A percentile compares a stretch with the other conserved stretches of the same genome.
These are phyloP conservation scores for Chalaropsis ovoidea DNA, from an alignment of 2,329 filamentous ascomycete genomes.

Conservation along the genomic window DNA sequence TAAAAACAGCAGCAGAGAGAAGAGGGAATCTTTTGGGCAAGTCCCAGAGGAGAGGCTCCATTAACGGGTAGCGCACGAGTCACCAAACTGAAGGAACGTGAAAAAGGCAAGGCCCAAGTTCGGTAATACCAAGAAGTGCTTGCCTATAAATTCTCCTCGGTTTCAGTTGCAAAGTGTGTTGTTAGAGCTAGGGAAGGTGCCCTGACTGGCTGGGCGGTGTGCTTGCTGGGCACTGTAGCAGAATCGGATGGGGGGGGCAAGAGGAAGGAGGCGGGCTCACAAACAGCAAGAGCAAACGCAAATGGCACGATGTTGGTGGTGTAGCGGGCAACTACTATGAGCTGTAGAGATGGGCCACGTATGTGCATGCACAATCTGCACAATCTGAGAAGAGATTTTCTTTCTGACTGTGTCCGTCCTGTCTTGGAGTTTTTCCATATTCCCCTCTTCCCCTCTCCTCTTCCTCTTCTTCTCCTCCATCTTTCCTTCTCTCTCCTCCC, in stretches of 20 bases:
- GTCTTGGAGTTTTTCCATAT: too few relatives aligned
- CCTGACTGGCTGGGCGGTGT: not conserved
- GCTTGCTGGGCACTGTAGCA: constrained; percentile 9
- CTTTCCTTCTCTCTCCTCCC: not conserved
- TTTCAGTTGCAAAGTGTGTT: not conserved
- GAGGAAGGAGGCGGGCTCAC: not conserved
- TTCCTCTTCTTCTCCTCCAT: too few relatives aligned
- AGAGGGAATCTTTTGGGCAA: not conserved
- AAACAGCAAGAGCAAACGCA: not conserved
- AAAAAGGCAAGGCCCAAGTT: not conserved
- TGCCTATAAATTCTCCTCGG: constrained; percentile 11
- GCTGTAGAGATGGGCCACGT: too few relatives aligned
- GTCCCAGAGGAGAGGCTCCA: too few relatives aligned
- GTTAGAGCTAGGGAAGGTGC: constrained; percentile 7
- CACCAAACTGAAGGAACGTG: constrained; percentile 2
- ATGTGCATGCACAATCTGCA: too few relatives aligned
- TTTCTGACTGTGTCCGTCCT: too few relatives aligned
- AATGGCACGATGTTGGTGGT: too few relatives aligned
- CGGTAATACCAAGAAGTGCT: constrained; percentile 7
- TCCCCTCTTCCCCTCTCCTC: too few relatives aligned
- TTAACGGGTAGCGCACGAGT: not conserved
- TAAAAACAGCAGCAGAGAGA: not conserved
- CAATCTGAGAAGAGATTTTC: too few relatives aligned
- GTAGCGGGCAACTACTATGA: too few relatives aligned
- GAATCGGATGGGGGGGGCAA: not conserved